Evolutionary conservation across 139 green algal genomes (phyloP).

Genomic region (Edaphochlamys debaryana): DNA sequence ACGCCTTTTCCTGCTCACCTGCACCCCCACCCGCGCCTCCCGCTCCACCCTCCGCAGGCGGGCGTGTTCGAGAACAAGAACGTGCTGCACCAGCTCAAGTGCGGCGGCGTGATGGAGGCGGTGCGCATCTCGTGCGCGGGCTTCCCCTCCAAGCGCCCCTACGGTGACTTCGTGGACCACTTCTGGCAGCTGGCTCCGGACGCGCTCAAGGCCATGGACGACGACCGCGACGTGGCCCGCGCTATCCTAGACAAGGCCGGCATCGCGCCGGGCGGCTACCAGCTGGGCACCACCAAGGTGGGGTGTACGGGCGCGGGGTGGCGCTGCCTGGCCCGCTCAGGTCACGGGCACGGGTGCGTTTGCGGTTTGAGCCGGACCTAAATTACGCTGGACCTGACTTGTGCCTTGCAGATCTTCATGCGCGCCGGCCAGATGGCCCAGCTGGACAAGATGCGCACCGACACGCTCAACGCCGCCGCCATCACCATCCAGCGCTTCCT

Average conservation of each 20-base stretch:
- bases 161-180: slow-evolving; percentile 94
- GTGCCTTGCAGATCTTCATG: slow-evolving; percentile 74
- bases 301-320: too few species aligned
- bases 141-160: slow-evolving; percentile 91
- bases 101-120: slow-evolving; percentile 97
- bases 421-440: slow-evolving; percentile 92
- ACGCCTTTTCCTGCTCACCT: too few species aligned
- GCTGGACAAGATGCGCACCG: slow-evolving; percentile 91
- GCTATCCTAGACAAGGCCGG: slow-evolving; percentile 52
- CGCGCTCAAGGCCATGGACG: slow-evolving; percentile 58
- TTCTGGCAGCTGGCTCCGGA: slow-evolving; percentile 90
- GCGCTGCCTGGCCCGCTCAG: too few species aligned
- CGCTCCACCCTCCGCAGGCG: too few species aligned
- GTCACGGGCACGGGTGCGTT: too few species aligned
- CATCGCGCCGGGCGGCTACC: slow-evolving; percentile 66
- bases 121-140: slow-evolving; percentile 97
- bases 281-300: slow-evolving; percentile 89
- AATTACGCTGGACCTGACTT: too few species aligned
- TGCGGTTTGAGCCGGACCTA: too few species aligned
- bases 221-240: slow-evolving; percentile 65
- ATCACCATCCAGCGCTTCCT: slow-evolving; percentile 78
- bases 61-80: slow-evolving; percentile 91
- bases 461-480: slow-evolving; percentile 86
- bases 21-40: too few species aligned
- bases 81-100: slow-evolving; percentile 97